Base-by-base conservation (phyloP, 768 basidiomycete genomes). In the Suillus spraguei region DNA sequence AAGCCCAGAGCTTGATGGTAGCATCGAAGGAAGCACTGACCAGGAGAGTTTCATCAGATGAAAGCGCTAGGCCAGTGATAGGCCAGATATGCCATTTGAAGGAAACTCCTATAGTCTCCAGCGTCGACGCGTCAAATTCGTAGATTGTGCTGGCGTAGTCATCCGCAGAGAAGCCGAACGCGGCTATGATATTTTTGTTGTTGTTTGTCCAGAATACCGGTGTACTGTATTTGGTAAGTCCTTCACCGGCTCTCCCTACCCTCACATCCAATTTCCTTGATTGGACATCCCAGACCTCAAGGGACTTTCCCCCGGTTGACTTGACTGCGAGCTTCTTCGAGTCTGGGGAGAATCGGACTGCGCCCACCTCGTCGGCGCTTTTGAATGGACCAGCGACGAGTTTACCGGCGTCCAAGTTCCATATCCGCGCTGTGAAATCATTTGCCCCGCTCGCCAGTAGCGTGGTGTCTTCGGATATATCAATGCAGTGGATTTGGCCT, bases 301-400 rank as follows among this genome's bases (percentile, higher is more conserved):
- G 14, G 7, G 1, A 17, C 49, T 0, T 16, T 4, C 28, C 24
- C 0, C 1, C 0, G 0, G 0, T 1, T 16, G 22, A 49, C 14
- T 8, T 49, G 24, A 49, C 24, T 4, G 24, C 49, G 3, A 49
- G 24, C 24, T 49, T 49, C 47, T 49, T 28, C 0, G 47, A 28
- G 14, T 49, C 49, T 1, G 49, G 3, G 14, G 16, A 17, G 4
- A 49, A 17, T 28, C 24, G 24, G 16, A 49, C 24, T 17, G 49
- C 14, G 1, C 24, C 14, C 14, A 17, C 3, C 2, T 0, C 0
- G 8, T 14, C 3, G 3, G 2, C 1, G 14, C 14, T 9, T 14
- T 9, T 2, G 24, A 49, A 28, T 28, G 47, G 47, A 49, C 24
- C 24, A 9, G 24, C 47, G 14, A 49, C 24, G 6, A 28, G 14